Conservation (phyloP, 2,329 filamentous ascomycete genomes). For the Cadophora malorum region DNA sequence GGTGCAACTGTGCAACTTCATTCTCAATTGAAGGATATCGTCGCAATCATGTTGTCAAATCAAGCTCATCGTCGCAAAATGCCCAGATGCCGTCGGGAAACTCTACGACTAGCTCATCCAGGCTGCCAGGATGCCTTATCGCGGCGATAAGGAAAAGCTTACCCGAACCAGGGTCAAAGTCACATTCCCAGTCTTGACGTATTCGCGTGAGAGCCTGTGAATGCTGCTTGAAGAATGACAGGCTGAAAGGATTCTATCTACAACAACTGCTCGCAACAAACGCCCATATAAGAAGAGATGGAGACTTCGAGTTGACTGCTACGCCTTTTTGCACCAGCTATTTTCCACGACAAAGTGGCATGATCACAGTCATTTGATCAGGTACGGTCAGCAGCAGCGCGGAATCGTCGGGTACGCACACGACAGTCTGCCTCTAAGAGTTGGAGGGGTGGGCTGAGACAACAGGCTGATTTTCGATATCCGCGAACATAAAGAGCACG, state of each 20-base stretch:
- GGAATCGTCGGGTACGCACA: constrained; percentile 30
- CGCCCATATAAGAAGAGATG: constrained; percentile 18
- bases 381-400: constrained; percentile 14
- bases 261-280: background rate
- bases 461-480: constrained; percentile 11
- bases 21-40: constrained; percentile 1
- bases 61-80: constrained; percentile 27
- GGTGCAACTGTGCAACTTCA: constrained; percentile 15
- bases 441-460: constrained; percentile 13
- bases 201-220: constrained; percentile 1
- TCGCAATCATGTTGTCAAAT: constrained; percentile 28
- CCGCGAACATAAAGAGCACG: constrained; percentile 6
- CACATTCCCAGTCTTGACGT: constrained; percentile 20
- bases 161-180: background rate
- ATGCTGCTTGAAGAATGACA: background rate
- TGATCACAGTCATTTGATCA: constrained; percentile 14
- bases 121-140: constrained; percentile 9
- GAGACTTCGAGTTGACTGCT: constrained; percentile 19
- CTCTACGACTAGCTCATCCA: background rate
- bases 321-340: background rate
- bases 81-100: background rate
- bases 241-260: background rate
- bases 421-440: constrained; percentile 30
- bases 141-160: constrained; percentile 22
- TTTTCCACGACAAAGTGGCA: background rate